Evolutionary conservation across 73 alveolate species (phyloP).

Genomic region (Effrenium voratum): DNA sequence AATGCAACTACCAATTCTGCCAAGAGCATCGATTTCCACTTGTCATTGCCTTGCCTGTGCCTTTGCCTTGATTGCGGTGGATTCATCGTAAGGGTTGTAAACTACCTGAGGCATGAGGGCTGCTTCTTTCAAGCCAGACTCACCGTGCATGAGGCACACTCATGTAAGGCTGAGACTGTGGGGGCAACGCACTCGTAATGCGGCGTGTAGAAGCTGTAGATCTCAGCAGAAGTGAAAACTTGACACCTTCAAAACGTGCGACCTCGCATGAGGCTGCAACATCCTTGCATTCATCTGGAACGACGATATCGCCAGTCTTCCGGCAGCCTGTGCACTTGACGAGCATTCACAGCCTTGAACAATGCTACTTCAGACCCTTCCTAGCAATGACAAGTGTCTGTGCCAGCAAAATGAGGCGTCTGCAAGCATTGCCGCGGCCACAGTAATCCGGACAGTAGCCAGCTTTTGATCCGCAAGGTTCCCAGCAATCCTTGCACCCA

Average conservation of each 20-base stretch:
- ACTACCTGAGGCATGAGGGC: neutral
- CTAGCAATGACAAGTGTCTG: neutral
- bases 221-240: neutral
- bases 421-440: conserved; percentile 51
- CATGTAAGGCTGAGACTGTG: neutral
- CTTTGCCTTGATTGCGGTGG: no score
- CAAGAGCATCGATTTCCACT: no score
- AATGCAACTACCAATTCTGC: no score
- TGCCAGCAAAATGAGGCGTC: neutral
- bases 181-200: conserved; percentile 80
- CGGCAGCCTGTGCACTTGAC: conserved; percentile 33
- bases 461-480: conserved; percentile 59
- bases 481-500: conserved; percentile 36
- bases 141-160: neutral
- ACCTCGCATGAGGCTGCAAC: neutral
- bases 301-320: conserved; percentile 70
- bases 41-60: no score
- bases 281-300: conserved; percentile 45
- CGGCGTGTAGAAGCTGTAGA: conserved; percentile 73
- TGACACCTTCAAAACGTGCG: no score
- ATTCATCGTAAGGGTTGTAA: neutral
- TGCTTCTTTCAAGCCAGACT: neutral
- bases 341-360: neutral
- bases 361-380: no score
- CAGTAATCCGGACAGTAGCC: conserved; percentile 70